phyloP scores from a whole-genome alignment of 768 basidiomycete genomes.

The Tulasnella sp. region DNA sequence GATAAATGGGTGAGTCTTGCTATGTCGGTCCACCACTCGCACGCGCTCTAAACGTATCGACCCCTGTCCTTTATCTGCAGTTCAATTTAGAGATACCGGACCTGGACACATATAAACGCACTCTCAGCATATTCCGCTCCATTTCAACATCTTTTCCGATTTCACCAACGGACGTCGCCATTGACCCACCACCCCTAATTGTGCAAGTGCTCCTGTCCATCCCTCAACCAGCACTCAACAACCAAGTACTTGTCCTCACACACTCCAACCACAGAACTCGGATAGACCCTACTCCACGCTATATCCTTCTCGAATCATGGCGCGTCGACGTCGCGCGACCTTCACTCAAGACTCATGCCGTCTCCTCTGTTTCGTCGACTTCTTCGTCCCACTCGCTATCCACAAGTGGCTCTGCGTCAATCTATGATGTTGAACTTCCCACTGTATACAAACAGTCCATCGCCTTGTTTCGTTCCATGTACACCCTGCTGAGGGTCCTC shows the following conservation, averaged over 20 bases:
- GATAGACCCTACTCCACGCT: slow-evolving; percentile 54
- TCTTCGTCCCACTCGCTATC: slow-evolving; percentile 21
- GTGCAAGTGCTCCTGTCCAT: slow-evolving; percentile 52
- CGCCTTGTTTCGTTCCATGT: slow-evolving; percentile 66
- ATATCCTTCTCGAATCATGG: slow-evolving; percentile 66
- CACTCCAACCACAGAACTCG: slow-evolving; percentile 32
- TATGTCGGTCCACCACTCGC: slow-evolving; percentile 6
- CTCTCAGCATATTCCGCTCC: slow-evolving; percentile 47
- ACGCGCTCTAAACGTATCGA: background rate
- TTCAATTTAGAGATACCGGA: slow-evolving; percentile 76
- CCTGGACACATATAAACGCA: slow-evolving; percentile 51
- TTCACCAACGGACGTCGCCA: background rate
- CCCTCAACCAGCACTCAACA: slow-evolving; percentile 32
- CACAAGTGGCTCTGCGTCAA: slow-evolving; percentile 17
- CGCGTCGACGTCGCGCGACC: slow-evolving; percentile 35
- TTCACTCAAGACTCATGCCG: slow-evolving; percentile 8
- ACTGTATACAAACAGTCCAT: slow-evolving; percentile 81
- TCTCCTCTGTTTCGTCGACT: slow-evolving; percentile 22
- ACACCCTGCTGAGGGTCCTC: slow-evolving; percentile 55
- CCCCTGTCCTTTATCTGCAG: slow-evolving; percentile 28
- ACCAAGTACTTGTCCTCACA: slow-evolving; percentile 50
- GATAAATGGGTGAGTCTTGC: slow-evolving; percentile 66
- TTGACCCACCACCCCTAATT: background rate
- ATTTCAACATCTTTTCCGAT: slow-evolving; percentile 34
- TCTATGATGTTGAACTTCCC: slow-evolving; percentile 46